phyloP scores from a whole-genome alignment of 495 filamentous ascomycete genomes.

The Podospora didyma region DNA sequence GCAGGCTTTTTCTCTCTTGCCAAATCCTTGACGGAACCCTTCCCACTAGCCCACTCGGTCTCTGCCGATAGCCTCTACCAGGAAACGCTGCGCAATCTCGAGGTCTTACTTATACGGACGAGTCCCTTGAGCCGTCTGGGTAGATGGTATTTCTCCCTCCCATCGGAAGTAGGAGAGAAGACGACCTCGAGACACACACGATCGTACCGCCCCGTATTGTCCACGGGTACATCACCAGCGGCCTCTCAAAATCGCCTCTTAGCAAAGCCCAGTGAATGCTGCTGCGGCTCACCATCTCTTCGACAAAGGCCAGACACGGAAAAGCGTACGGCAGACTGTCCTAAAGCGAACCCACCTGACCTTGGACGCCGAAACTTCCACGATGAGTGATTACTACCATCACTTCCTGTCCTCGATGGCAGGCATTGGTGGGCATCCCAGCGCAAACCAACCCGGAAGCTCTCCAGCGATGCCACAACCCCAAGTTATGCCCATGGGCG shows the following conservation, averaged over 20 bases:
- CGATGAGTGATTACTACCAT: slow-evolving; percentile 49
- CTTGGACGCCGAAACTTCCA: background rate
- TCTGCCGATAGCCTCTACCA: background rate
- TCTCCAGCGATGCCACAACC: slow-evolving; percentile 32
- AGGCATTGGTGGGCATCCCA: slow-evolving; percentile 36
- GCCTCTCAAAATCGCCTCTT: background rate
- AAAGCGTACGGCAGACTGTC: background rate
- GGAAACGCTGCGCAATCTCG: background rate
- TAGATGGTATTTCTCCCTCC: background rate
- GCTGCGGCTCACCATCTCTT: background rate
- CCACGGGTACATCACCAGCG: background rate
- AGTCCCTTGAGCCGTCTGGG: background rate
- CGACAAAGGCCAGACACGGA: background rate
- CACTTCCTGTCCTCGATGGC: slow-evolving; percentile 44
- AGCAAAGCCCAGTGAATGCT: background rate
- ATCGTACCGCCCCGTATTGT: background rate
- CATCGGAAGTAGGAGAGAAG: background rate
- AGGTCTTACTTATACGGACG: background rate
- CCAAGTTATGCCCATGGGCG: slow-evolving; percentile 23
- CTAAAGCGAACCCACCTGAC: background rate
- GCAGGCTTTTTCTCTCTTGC: slow-evolving; percentile 2
- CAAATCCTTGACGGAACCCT: slow-evolving; percentile 5
- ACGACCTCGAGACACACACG: background rate
- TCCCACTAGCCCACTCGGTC: slow-evolving; percentile 1
- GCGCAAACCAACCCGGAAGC: slow-evolving; percentile 30